These are phyloP conservation scores for Mortierella sp. DNA, from an alignment of 371 early-diverging fungal genomes.

Conservation along the genomic window DNA sequence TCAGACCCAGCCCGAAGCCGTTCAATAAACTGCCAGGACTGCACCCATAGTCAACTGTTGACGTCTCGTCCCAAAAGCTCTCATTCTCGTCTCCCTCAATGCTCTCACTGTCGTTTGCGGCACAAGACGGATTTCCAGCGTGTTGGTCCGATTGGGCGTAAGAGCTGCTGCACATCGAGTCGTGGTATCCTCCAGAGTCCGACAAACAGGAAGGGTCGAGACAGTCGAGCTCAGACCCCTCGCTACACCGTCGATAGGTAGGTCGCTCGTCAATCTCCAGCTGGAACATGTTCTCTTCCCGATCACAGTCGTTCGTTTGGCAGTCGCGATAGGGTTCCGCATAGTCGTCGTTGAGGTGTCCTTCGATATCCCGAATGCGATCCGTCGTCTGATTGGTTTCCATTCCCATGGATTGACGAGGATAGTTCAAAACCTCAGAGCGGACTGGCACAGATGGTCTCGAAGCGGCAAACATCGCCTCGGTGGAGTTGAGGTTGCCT, in stretches of 20 bases:
- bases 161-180: constrained; percentile 4
- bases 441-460: constrained; percentile 3
- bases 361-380: background rate
- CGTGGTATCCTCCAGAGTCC: constrained; percentile 4
- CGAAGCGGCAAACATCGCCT: background rate
- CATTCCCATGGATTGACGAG: constrained; percentile 21
- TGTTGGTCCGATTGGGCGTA: background rate
- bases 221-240: constrained; percentile 15
- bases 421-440: background rate
- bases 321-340: background rate
- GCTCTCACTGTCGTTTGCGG: constrained; percentile 23
- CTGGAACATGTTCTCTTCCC: constrained; percentile 54
- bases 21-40: constrained; percentile 42
- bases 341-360: constrained; percentile 16
- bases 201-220: constrained; percentile 12
- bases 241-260: constrained; percentile 14
- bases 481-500: background rate
- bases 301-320: constrained; percentile 32
- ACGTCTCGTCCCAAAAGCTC: constrained; percentile 53
- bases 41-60: constrained; percentile 48
- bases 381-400: constrained; percentile 12
- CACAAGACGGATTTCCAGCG: background rate
- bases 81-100: constrained; percentile 45
- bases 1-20: constrained; percentile 30
- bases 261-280: constrained; percentile 49